phyloP scores from a whole-genome alignment of 2,329 filamentous ascomycete species.

The Microcera coccophila region DNA sequence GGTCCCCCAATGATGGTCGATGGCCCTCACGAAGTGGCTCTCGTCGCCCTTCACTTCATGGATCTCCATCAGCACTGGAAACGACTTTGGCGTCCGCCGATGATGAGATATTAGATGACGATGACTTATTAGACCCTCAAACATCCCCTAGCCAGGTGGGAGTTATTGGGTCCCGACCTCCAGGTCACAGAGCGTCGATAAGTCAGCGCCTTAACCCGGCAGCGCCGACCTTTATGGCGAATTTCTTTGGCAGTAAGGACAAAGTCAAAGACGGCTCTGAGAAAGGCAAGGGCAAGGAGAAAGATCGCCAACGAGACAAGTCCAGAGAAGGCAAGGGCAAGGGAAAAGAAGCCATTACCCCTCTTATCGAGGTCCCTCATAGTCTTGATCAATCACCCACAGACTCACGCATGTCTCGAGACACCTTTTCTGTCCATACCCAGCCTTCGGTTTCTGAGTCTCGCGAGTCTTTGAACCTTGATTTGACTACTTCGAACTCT shows the following conservation, averaged over 20 bases:
- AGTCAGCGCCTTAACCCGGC: slow-evolving; percentile 75
- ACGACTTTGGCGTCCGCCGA: slow-evolving; percentile 61
- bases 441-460: slow-evolving; percentile 58
- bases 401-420: slow-evolving; percentile 53
- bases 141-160: slow-evolving; percentile 57
- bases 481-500: slow-evolving; percentile 54
- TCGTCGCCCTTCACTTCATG: slow-evolving; percentile 75
- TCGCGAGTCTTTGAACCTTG: slow-evolving; percentile 54
- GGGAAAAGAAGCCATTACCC: slow-evolving; percentile 34
- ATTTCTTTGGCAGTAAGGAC: slow-evolving; percentile 52
- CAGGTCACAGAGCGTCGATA: slow-evolving; percentile 39
- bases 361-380: slow-evolving; percentile 36
- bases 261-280: slow-evolving; percentile 34
- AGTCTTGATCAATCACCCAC: slow-evolving; percentile 47
- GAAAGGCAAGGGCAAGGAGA: slow-evolving; percentile 33
- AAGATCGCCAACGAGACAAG: slow-evolving; percentile 28
- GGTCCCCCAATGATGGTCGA: slow-evolving; percentile 56
- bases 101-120: slow-evolving; percentile 60
- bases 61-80: slow-evolving; percentile 61
- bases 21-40: slow-evolving; percentile 66
- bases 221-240: slow-evolving; percentile 80
- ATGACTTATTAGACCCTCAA: slow-evolving; percentile 50
- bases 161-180: slow-evolving; percentile 76
- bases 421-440: slow-evolving; percentile 55
- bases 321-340: slow-evolving; percentile 38